Base-by-base conservation (phyloP, 768 basidiomycete genomes). In the Psilocybe tampanensis region DNA sequence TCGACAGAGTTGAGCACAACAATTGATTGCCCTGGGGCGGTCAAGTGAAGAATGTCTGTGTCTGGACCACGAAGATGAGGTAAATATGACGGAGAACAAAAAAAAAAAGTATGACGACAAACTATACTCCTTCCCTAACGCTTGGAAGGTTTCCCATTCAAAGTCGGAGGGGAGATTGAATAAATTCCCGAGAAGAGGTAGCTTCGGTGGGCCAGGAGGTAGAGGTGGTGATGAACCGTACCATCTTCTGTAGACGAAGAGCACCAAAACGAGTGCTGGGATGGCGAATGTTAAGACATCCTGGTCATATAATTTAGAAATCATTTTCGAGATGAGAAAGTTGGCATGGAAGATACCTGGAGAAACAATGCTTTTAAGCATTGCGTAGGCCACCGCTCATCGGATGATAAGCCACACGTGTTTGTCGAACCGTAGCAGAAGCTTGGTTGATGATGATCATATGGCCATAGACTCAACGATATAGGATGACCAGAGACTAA, bases 181-280 rank as follows among this genome's bases (percentile, higher is more conserved):
- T 11, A 78, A 56, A 57, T 80, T 80, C 4, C 78, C 80, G 23
- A 81, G 21, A 9, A 81, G 41, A 2, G 80, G 80, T 12, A 76
- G 62, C 24, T 72, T 73, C 45, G 67, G 72, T 7, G 80, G 80
- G 12, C 80, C 76, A 8, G 74, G 71, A 17, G 79, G 80, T 2
- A 74, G 64, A 19, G 67, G 67, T 17, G 74, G 53, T 26, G 58
- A 65, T 26, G 70, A 61, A 22, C 44, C 47, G 22, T 7, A n/a
- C 23, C 50, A 34, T n/a, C 36, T 32, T 15, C 21, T 44, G 32
- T 17, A 56, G 19, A 51, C 17, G 8, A 51, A 22, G 2, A 29
- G 19, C n/a, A 41, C 42, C 17, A 48, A 1, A 12, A 47, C 13
- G 29, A 19, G 24, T 15, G 44, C 13, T 15, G 18, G 34, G 9